Evolutionary conservation across 2,329 filamentous ascomycete species (phyloP), one percentile per base, ranked within the genome.

Genomic region (Celoporthe dispersa): DNA sequence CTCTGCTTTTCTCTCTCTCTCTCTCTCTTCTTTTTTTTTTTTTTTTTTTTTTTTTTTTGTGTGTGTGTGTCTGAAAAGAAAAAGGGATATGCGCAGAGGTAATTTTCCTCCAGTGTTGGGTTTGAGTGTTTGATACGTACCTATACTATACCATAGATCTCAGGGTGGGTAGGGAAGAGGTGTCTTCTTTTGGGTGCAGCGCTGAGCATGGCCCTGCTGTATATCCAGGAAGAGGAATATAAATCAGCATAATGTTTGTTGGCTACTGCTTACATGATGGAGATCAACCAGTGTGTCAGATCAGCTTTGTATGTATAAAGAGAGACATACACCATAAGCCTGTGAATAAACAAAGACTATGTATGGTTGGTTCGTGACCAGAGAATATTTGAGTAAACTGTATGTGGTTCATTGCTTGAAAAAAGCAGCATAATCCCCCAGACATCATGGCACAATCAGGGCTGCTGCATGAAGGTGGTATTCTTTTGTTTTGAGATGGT

Each of bases 101-200:
- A 59, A 53, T 57, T 64, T 8, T 33, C 28, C 55, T 51, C 51
- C 53, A 44, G 7, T 12, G 7, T 16, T 59, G 64, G 19, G n/a
- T 19, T 14, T 5, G 51, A 31, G 51, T 37, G 25, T 57, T 39
- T 57, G 64, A 66, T 57, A 66, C 57, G 55, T 61, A 44, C 60
- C 39, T 63, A 63, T 44, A 63, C 25, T 63, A 63, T 31, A 63
- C 60, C n/a, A 67, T 71, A 69, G 64, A 71, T 55, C 12, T 63
- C 37, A 44, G 64, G 67, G 22, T 48, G 44, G 22, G 41, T 19
- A 22, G 44, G 44, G 25, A 39, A 31, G 48, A 48, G 55, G 48
- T 57, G 35, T 66, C 62, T 69, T 67, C 53, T n/a, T 55, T 57
- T 37, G n/a, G 9, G 28, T 12, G 12, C n/a, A 64, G 68, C 62